Evolutionary conservation across 2,329 filamentous ascomycete genomes (phyloP).

Genomic region (Rhynchosporium secalis): DNA sequence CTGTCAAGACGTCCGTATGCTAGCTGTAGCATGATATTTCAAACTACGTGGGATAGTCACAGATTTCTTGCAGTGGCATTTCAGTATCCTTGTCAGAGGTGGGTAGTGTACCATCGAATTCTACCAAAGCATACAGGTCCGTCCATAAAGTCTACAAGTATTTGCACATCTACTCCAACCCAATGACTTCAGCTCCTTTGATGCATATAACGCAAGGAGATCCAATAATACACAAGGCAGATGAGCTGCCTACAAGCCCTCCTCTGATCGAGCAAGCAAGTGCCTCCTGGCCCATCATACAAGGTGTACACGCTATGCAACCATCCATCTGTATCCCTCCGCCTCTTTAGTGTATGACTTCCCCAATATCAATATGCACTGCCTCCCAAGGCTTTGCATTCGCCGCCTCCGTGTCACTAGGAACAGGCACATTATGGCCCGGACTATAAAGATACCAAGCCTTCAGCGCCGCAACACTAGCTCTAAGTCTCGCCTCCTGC

Average conservation of each 20-base stretch:
- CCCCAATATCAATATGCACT: slow-evolving; percentile 57
- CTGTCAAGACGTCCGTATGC: no score
- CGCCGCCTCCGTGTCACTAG: slow-evolving; percentile 48
- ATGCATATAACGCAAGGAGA: slow-evolving; percentile 31
- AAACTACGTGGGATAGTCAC: no score
- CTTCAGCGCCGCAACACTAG: slow-evolving; percentile 83
- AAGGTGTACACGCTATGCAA: slow-evolving; percentile 10
- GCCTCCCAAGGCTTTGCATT: slow-evolving; percentile 49
- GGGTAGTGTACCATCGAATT: slow-evolving; percentile 30
- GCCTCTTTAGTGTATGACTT: slow-evolving; percentile 43
- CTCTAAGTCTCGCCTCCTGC: slow-evolving; percentile 73
- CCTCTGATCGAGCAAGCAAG: slow-evolving; percentile 10
- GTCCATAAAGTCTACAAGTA: slow-evolving; percentile 35
- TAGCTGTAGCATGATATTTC: no score
- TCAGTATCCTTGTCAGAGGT: background rate
- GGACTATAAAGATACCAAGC: slow-evolving; percentile 97
- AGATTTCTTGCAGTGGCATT: no score
- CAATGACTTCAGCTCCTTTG: slow-evolving; percentile 20
- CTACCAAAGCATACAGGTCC: slow-evolving; percentile 22
- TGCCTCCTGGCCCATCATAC: slow-evolving; percentile 19
- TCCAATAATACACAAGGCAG: slow-evolving; percentile 30
- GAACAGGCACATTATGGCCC: slow-evolving; percentile 42
- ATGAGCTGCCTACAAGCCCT: background rate
- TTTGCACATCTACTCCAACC: slow-evolving; percentile 32
- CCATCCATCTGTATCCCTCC: background rate